These are phyloP conservation scores for Effrenium voratum DNA, from an alignment of 73 alveolate species.

Conservation along the genomic window DNA sequence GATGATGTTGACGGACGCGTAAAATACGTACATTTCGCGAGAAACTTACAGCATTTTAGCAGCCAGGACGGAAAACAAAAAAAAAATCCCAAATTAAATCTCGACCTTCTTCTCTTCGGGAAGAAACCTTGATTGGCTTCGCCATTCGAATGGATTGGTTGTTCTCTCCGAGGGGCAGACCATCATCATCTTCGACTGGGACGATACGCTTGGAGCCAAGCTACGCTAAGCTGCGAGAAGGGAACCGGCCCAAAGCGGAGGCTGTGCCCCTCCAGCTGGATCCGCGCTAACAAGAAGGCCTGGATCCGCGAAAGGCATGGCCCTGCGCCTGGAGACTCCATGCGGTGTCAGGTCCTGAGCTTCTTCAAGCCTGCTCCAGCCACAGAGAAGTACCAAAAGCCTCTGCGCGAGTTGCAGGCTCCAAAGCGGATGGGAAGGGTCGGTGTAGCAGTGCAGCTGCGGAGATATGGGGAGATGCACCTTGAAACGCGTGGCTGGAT, in stretches of 20 bases:
- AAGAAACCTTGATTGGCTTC: background rate
- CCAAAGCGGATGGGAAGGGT: too few relatives aligned
- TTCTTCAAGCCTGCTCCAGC: constrained; percentile 90
- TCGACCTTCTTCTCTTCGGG: background rate
- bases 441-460: too few relatives aligned
- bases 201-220: constrained; percentile 40
- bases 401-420: constrained; percentile 83
- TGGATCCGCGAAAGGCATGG: background rate
- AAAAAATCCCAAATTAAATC: too few relatives aligned
- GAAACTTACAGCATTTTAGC: too few relatives aligned
- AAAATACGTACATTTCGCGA: too few relatives aligned
- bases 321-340: background rate
- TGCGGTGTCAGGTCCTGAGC: constrained; percentile 23
- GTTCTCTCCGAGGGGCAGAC: constrained; percentile 46
- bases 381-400: constrained; percentile 85
- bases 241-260: background rate
- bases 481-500: too few relatives aligned
- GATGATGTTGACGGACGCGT: too few relatives aligned
- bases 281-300: constrained; percentile 91
- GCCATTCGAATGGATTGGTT: background rate
- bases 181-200: constrained; percentile 90
- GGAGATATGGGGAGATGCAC: too few relatives aligned
- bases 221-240: background rate
- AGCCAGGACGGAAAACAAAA: too few relatives aligned
- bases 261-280: constrained; percentile 93